Evolutionary conservation across 1,284 basidiomycete genomes (phyloP), one percentile per base, ranked within the genome.

Genomic region (Coniferiporia weirii): DNA sequence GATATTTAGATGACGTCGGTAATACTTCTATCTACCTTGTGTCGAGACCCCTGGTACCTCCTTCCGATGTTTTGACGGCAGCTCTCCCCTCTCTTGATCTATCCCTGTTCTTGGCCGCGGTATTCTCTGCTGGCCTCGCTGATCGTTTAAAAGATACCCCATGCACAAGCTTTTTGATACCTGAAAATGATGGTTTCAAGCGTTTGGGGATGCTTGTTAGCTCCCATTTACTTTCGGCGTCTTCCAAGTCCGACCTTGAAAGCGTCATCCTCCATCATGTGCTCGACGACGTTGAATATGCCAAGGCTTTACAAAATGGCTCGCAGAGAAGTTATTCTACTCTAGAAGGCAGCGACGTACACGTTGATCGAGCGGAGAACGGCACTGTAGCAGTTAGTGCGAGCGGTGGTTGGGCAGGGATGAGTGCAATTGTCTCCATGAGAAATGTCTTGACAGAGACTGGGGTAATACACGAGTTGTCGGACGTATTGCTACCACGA

Each of bases 21-120:
- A 87, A 90, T 58, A 87, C 88, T 6, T 70, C 95, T 62, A 89
- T 99, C 63, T 99, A 99, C 73, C 88, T 98, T 65, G 75, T 98
- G 48, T 91, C 93, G 0, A 82, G 87, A 36, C 85, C 95, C 0
- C 77, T 98, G 20, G 77, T 84, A 6, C 91, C 93, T 13, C 97
- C 97, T 0, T 76, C 80, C 0, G 91, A 95, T 69, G 82, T 89
- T 13, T 75, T 98, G 40, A 83, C 91, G 68, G 89, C 91, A 1
- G 89, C 93, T 3, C 78, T 97, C 9, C 91, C 94, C 0, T 81
- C 82, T 54, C 79, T 97, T 3, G 85, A 93, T 43, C 79, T 94
- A 19, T 96, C 95, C 0, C 86, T 88, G 1, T 99, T 95, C 74
- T 82, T 98, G 45, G 93, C 94, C 0, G 89, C 93, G 2, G 78